Evolutionary conservation across 139 green algal genomes (phyloP).

Genomic region (Astrephomene gubernaculifera): DNA sequence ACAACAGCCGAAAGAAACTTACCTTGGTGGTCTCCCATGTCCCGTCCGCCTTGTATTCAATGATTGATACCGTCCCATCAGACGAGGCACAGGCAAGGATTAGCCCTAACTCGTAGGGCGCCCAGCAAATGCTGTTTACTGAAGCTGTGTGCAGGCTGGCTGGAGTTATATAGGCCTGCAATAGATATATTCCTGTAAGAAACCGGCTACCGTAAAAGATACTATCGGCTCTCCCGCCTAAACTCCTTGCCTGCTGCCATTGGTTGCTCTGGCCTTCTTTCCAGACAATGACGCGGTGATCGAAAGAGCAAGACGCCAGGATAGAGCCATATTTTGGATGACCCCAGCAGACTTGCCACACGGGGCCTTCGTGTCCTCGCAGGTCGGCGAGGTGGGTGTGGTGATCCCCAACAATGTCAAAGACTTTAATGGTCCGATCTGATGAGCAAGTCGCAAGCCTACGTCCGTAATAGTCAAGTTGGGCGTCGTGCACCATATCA

Average conservation of each 20-base stretch:
- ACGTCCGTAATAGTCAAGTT: slow-evolving; percentile 98
- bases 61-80: slow-evolving; percentile 90
- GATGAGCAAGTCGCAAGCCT: slow-evolving; percentile 93
- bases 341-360: slow-evolving; percentile 91
- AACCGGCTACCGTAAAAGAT: too few species aligned
- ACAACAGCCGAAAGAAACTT: background rate
- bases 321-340: slow-evolving; percentile 96
- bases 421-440: slow-evolving; percentile 93
- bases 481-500: slow-evolving; percentile 92
- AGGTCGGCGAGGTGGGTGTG: slow-evolving; percentile 80
- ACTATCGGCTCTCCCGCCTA: background rate
- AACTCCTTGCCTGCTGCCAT: slow-evolving; percentile 78
- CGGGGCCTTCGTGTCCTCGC: slow-evolving; percentile 93
- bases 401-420: slow-evolving; percentile 80
- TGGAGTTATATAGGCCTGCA: slow-evolving; percentile 69
- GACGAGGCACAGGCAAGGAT: slow-evolving; percentile 90
- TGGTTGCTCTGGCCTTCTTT: slow-evolving; percentile 81
- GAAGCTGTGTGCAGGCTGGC: slow-evolving; percentile 74
- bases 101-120: slow-evolving; percentile 93
- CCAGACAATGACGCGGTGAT: slow-evolving; percentile 95
- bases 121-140: slow-evolving; percentile 95
- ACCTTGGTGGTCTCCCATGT: slow-evolving; percentile 76
- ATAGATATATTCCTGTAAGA: too few species aligned
- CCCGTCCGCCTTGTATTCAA: slow-evolving; percentile 72
- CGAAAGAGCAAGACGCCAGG: slow-evolving; percentile 93